Percentiles rank a stretch among this genome's conserved stretches.
Conservation (phyloP, 139 green algal species). For the Chlorella sp. region DNA sequence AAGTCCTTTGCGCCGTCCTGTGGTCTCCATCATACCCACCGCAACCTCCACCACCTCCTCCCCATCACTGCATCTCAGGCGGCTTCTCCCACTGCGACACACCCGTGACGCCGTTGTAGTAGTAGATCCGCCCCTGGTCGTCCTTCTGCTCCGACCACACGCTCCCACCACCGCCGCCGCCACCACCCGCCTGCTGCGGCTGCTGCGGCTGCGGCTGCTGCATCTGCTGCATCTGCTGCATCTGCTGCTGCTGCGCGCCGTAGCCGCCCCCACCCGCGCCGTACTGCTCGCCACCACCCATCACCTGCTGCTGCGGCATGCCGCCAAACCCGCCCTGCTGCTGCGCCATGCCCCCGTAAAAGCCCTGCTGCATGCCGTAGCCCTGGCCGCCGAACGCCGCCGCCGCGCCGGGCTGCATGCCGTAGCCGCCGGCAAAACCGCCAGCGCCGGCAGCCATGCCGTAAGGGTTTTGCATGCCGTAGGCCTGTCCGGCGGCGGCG, state of each 20-base stretch:
- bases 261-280: conserved; percentile 12
- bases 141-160: conserved; percentile 68
- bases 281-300: conserved; percentile 5
- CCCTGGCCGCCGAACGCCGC: conserved; percentile 10
- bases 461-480: too few relatives aligned
- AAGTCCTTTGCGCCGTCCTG: too few relatives aligned
- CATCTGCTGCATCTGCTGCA: neutral
- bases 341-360: neutral
- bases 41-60: too few relatives aligned
- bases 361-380: conserved; percentile 16
- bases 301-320: neutral
- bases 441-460: too few relatives aligned
- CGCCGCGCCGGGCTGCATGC: neutral
- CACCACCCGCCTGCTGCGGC: neutral
- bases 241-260: neutral
- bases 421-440: neutral
- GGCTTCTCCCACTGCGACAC: conserved; percentile 89
- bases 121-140: conserved; percentile 76
- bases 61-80: conserved; percentile 63
- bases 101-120: conserved; percentile 86
- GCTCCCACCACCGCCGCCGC: too few relatives aligned
- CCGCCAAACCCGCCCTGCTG: conserved; percentile 30
- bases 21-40: too few relatives aligned
- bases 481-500: too few relatives aligned
- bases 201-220: neutral